Evolutionary conservation across 257 asterid species (phyloP).

Genomic region (Nicotiana tomentosiformis): DNA sequence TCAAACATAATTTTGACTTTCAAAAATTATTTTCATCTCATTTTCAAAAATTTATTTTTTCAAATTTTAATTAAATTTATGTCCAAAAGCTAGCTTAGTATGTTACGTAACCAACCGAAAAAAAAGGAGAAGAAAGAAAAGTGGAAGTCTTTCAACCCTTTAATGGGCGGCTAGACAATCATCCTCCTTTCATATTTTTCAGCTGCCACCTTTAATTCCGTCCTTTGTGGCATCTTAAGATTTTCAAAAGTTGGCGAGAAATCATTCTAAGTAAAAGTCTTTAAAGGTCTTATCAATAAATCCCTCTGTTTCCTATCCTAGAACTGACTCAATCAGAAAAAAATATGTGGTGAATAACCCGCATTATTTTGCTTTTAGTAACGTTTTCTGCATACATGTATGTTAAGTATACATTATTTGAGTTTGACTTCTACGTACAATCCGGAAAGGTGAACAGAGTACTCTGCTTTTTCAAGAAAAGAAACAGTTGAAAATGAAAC

Average conservation of each 20-base stretch:
- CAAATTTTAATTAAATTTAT: too few species aligned
- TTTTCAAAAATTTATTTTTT: too few species aligned
- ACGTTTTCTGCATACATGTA: background rate
- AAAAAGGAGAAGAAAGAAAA: background rate
- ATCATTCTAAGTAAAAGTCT: background rate
- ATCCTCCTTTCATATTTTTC: background rate
- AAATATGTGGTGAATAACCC: background rate
- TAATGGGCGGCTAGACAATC: background rate
- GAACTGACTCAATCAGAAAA: background rate
- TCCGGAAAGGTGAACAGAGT: background rate
- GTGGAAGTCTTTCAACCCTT: background rate
- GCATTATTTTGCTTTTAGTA: background rate
- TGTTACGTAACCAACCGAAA: background rate
- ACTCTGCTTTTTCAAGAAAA: background rate
- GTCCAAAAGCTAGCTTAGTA: too few species aligned
- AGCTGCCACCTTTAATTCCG: background rate
- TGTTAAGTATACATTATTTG: background rate
- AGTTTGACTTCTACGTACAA: background rate
- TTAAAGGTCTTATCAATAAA: background rate
- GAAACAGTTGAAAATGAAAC: background rate
- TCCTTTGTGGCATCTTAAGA: background rate
- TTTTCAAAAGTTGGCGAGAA: background rate
- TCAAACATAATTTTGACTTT: too few species aligned
- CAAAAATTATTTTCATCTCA: too few species aligned
- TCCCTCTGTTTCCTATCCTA: background rate